Percentiles rank a stretch among this genome's conserved stretches.
Conservation (phyloP, 2,329 filamentous ascomycete species). For the Aureobasidium sp. region DNA sequence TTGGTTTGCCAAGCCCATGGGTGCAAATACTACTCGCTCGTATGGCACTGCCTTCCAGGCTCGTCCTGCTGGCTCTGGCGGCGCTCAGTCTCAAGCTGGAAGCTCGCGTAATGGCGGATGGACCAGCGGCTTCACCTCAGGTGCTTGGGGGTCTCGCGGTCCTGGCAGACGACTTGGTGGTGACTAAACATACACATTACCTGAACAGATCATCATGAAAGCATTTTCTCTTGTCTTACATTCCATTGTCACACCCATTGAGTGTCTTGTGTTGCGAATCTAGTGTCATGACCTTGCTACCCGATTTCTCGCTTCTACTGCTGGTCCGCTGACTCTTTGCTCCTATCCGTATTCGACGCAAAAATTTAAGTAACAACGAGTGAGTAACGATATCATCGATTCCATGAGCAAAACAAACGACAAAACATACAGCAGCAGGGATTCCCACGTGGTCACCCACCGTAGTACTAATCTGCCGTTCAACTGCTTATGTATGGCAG, state of each 20-base stretch:
- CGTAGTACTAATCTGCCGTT: too few relatives aligned
- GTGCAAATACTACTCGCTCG: slow-evolving; percentile 39
- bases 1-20: slow-evolving; percentile 50
- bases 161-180: slow-evolving; percentile 55
- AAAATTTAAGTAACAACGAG: too few relatives aligned
- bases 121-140: slow-evolving; percentile 25
- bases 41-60: slow-evolving; percentile 58
- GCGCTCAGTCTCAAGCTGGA: slow-evolving; percentile 33
- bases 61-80: slow-evolving; percentile 29
- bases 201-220: not conserved
- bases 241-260: not conserved
- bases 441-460: too few relatives aligned
- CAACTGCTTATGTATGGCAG: too few relatives aligned
- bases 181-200: slow-evolving; percentile 18
- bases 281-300: not conserved
- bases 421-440: too few relatives aligned
- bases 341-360: too few relatives aligned
- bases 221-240: not conserved
- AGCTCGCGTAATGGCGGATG: slow-evolving; percentile 26
- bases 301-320: too few relatives aligned
- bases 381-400: too few relatives aligned
- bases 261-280: not conserved
- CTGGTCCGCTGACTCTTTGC: too few relatives aligned
- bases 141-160: slow-evolving; percentile 54
- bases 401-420: too few relatives aligned